Conservation (phyloP, 768 basidiomycete genomes). For the Mycena galopus region DNA sequence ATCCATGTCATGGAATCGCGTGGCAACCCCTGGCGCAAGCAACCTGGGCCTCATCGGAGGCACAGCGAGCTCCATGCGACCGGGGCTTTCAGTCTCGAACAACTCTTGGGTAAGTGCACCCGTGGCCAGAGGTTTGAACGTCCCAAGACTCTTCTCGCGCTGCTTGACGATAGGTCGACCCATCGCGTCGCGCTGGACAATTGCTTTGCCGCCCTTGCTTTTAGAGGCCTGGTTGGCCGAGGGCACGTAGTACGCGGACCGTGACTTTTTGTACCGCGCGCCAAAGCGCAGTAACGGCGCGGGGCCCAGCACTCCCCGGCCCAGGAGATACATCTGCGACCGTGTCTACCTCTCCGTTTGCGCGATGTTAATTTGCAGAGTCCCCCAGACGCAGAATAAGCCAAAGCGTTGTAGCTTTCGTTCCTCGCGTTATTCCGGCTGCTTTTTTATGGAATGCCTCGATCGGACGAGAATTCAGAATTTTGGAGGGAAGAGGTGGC, state of each 20-base stretch:
- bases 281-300: constrained; percentile 14
- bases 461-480: too few relatives aligned
- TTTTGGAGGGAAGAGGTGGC: too few relatives aligned
- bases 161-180: constrained; percentile 24
- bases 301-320: constrained; percentile 10
- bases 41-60: constrained; percentile 55
- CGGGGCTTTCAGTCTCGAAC: constrained; percentile 51
- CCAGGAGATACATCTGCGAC: constrained; percentile 19
- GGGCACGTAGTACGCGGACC: not conserved
- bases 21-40: constrained; percentile 43
- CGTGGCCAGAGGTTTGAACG: constrained; percentile 57
- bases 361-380: not conserved
- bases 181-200: constrained; percentile 21
- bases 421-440: too few relatives aligned
- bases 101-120: constrained; percentile 54
- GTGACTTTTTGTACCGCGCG: constrained; percentile 9
- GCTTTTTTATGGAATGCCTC: too few relatives aligned
- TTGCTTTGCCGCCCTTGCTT: not conserved
- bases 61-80: constrained; percentile 50
- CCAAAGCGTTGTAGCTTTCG: not conserved
- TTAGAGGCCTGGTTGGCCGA: not conserved
- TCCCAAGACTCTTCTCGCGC: constrained; percentile 45
- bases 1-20: constrained; percentile 34
- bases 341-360: not conserved
- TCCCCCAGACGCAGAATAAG: too few relatives aligned